A percentile compares a stretch with the other conserved stretches of the same genome.
Conservation (phyloP, 257 asterid species). For the Solanum corneliomulleri region DNA sequence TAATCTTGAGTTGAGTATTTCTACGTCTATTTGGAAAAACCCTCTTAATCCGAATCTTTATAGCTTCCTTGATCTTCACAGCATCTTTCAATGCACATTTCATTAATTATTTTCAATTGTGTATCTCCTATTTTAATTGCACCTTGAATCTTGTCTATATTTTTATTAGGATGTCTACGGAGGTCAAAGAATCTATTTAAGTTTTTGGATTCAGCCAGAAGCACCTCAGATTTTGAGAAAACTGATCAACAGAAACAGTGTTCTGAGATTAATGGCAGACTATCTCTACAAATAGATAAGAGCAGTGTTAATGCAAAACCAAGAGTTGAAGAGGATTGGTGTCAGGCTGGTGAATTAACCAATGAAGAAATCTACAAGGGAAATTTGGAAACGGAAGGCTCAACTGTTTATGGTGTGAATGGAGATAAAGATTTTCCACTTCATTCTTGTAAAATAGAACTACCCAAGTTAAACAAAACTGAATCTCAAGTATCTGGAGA, state of each 20-base stretch:
- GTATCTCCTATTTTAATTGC: background rate
- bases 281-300: background rate
- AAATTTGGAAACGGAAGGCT: slow-evolving; percentile 9
- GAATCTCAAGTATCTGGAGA: slow-evolving; percentile 42
- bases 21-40: background rate
- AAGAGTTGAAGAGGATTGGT: background rate
- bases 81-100: background rate
- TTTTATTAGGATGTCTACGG: slow-evolving; percentile 26
- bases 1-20: background rate
- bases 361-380: background rate
- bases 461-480: slow-evolving; percentile 3
- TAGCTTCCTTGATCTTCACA: background rate
- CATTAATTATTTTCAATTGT: background rate
- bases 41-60: background rate
- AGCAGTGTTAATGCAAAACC: background rate
- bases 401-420: slow-evolving; percentile 1
- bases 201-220: slow-evolving; percentile 18
- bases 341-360: background rate
- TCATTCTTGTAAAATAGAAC: slow-evolving; percentile 6
- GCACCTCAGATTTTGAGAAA: slow-evolving; percentile 3
- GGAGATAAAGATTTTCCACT: slow-evolving; percentile 9
- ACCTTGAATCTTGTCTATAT: background rate
- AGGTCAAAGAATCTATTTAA: slow-evolving; percentile 7
- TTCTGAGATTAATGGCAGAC: background rate
- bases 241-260: background rate